These are phyloP conservation scores for Baorangia bicolor DNA, from an alignment of 768 basidiomycete genomes.

Conservation along the genomic window DNA sequence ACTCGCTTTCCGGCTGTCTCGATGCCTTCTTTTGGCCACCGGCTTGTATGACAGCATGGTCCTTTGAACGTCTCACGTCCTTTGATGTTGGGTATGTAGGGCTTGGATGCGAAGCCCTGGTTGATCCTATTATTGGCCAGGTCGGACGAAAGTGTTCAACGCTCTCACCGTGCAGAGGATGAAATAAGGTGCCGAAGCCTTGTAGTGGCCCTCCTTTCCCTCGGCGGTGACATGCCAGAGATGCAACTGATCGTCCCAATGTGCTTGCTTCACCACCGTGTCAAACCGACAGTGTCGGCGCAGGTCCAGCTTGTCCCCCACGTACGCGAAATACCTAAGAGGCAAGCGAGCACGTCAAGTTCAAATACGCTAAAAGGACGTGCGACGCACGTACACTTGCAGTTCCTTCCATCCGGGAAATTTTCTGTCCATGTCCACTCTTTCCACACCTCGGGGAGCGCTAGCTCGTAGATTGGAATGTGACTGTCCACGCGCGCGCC, in stretches of 20 bases:
- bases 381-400: slow-evolving; percentile 3
- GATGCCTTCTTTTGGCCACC: slow-evolving; percentile 13
- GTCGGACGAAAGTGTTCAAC: not conserved
- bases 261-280: slow-evolving; percentile 9
- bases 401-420: slow-evolving; percentile 6
- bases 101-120: slow-evolving; percentile 7
- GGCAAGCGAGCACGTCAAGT: not conserved
- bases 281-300: slow-evolving; percentile 14
- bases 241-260: slow-evolving; percentile 14
- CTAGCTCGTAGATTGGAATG: slow-evolving; percentile 9
- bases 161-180: slow-evolving; percentile 9
- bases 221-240: slow-evolving; percentile 11
- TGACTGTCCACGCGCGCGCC: slow-evolving; percentile 12
- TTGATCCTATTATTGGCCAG: not conserved
- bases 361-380: no score
- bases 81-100: slow-evolving; percentile 14
- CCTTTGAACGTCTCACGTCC: slow-evolving; percentile 12
- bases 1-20: slow-evolving; percentile 10
- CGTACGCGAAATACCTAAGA: slow-evolving; percentile 8
- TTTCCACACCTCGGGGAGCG: slow-evolving; percentile 11
- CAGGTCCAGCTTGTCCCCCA: slow-evolving; percentile 9
- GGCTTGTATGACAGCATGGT: slow-evolving; percentile 2
- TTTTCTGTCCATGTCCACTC: slow-evolving; percentile 19
- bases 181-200: slow-evolving; percentile 2
- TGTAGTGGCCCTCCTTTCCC: slow-evolving; percentile 1